Conservation (phyloP, 2,329 filamentous ascomycete species). For the Leptographium galeiforme region DNA sequence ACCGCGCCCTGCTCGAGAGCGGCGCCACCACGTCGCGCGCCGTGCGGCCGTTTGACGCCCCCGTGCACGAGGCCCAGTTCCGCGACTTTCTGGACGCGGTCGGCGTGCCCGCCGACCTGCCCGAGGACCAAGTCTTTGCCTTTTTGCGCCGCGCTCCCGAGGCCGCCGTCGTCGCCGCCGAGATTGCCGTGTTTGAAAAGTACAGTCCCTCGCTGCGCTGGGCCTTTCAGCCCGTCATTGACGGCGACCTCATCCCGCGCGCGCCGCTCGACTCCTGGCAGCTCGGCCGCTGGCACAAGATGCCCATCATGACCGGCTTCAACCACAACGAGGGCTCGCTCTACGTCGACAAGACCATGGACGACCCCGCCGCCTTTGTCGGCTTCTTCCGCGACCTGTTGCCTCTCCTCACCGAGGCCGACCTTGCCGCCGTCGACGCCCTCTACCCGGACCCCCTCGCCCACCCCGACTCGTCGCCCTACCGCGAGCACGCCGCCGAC, state of each 20-base stretch:
- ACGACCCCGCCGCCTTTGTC: conserved; percentile 19
- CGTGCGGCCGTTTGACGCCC: conserved; percentile 27
- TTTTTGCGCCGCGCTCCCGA: conserved; percentile 25
- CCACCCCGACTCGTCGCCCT: conserved; percentile 17
- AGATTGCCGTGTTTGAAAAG: conserved; percentile 19
- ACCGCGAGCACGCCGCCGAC: conserved; percentile 21
- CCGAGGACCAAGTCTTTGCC: conserved; percentile 29
- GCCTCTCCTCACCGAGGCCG: conserved; percentile 21
- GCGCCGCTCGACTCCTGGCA: conserved; percentile 15
- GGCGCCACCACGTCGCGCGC: conserved; percentile 26
- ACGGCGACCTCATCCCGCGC: conserved; percentile 16
- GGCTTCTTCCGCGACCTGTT: conserved; percentile 25
- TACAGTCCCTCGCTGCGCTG: conserved; percentile 24
- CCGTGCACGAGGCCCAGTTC: conserved; percentile 35
- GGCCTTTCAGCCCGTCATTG: conserved; percentile 43
- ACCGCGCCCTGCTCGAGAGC: conserved; percentile 24
- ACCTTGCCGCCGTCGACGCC: conserved; percentile 20
- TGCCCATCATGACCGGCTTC: conserved; percentile 28
- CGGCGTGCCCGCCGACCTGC: conserved; percentile 26
- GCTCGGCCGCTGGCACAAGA: conserved; percentile 16
- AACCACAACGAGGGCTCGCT: conserved; percentile 29
- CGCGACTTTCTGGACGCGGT: conserved; percentile 31
- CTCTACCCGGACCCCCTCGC: conserved; percentile 27
- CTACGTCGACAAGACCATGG: conserved; percentile 25
- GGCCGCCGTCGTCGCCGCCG: conserved; percentile 17